Percentiles rank a stretch among this genome's conserved stretches.
Conservation (phyloP, 192 early-diverging fungal species). For the Paraglomus brasilianum region DNA sequence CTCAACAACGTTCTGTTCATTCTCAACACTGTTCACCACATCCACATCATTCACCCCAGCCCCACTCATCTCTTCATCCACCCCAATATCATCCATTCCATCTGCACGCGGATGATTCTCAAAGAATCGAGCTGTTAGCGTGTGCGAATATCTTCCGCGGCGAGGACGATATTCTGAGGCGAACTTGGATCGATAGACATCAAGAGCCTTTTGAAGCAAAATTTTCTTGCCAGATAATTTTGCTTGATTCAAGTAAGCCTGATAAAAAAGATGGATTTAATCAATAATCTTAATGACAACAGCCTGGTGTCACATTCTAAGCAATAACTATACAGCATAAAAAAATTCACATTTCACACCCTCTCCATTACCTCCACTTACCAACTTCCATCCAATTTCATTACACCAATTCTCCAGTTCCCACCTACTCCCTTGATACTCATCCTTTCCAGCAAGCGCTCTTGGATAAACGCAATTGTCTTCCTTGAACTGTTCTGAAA, state of each 20-base stretch:
- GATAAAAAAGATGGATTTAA: neutral
- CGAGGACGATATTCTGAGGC: constrained; percentile 10
- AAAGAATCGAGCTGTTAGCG: constrained; percentile 28
- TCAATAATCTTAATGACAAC: neutral
- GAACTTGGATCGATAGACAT: constrained; percentile 43
- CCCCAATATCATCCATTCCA: too few species aligned
- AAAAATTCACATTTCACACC: neutral
- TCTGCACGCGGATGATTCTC: constrained; percentile 27
- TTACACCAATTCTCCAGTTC: constrained; percentile 51
- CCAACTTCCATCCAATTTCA: constrained; percentile 68
- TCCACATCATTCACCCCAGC: too few species aligned
- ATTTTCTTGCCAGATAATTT: constrained; percentile 42
- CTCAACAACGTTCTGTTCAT: too few species aligned
- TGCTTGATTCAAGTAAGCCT: constrained; percentile 46
- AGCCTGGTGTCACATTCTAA: too few species aligned
- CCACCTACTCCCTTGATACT: constrained; percentile 35
- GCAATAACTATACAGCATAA: too few species aligned
- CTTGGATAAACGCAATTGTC: constrained; percentile 58
- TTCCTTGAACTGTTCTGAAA: constrained; percentile 48
- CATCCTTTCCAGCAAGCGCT: constrained; percentile 34
- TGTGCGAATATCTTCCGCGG: constrained; percentile 29
- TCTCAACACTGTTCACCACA: too few species aligned
- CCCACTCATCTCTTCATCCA: too few species aligned
- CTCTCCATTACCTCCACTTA: constrained; percentile 29
- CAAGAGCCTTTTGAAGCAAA: constrained; percentile 53